Percentiles rank a stretch among this genome's conserved stretches.
phyloP scores from a whole-genome alignment of 2,329 filamentous ascomycete genomes.

The Furcasterigmium furcatum region DNA sequence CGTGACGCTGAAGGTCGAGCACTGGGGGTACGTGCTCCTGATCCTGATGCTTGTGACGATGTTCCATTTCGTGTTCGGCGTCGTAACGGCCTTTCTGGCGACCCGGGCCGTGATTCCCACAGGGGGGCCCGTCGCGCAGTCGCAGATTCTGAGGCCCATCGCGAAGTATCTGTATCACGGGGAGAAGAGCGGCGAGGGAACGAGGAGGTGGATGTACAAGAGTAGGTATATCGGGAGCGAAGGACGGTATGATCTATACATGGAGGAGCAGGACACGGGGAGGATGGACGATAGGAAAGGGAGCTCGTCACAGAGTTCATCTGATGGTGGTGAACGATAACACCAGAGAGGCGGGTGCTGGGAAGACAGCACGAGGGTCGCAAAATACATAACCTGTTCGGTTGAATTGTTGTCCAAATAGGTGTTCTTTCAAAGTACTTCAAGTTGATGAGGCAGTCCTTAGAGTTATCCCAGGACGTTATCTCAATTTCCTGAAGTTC shows the following conservation, averaged over 20 bases:
- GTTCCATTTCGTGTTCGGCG: constrained; percentile 22
- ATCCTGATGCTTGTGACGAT: constrained; percentile 25
- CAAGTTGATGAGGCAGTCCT: no score
- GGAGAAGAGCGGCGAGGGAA: neutral
- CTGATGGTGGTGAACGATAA: no score
- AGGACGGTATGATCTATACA: constrained; percentile 8
- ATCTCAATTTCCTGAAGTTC: no score
- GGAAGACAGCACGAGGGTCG: no score
- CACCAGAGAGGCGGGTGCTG: no score
- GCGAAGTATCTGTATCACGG: neutral
- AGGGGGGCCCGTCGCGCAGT: constrained; percentile 6
- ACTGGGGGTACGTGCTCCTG: constrained; percentile 25
- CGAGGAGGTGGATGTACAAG: constrained; percentile 7
- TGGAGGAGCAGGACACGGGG: constrained; percentile 4
- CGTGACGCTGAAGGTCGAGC: constrained; percentile 23
- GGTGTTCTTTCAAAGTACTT: no score
- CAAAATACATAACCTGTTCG: no score
- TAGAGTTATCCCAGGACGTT: no score
- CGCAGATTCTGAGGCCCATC: constrained; percentile 10
- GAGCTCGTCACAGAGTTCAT: no score
- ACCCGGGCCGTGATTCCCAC: constrained; percentile 19
- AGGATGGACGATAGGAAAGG: no score
- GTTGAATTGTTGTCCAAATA: no score
- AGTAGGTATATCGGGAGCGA: neutral
- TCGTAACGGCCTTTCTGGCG: constrained; percentile 15